Evolutionary conservation across 352 stramenopile genomes (phyloP).

Genomic region (Phytophthora citrophthora): DNA sequence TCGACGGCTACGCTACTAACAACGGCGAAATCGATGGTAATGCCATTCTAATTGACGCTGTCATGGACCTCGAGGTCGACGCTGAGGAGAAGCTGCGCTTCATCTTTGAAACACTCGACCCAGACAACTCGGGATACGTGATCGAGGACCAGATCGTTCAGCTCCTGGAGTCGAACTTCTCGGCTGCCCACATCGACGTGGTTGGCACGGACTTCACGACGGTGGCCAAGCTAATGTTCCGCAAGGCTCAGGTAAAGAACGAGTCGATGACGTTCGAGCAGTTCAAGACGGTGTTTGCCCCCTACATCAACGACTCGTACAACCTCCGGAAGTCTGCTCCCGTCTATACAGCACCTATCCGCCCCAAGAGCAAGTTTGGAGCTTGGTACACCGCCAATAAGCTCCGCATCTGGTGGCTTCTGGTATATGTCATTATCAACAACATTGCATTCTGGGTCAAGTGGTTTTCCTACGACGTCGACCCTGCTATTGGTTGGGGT

Average conservation of each 20-base stretch:
- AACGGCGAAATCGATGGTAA: conserved; percentile 73
- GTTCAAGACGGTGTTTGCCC: conserved; percentile 74
- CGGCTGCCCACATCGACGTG: conserved; percentile 70
- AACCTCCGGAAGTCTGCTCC: conserved; percentile 49
- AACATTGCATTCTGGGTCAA: conserved; percentile 78
- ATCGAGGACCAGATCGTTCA: conserved; percentile 67
- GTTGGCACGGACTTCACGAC: conserved; percentile 75
- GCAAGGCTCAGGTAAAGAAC: conserved; percentile 61
- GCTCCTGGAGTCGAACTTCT: conserved; percentile 79
- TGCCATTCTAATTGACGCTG: conserved; percentile 82
- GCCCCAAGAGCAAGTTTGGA: conserved; percentile 61
- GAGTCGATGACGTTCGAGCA: conserved; percentile 74
- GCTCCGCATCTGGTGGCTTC: conserved; percentile 81
- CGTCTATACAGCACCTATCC: conserved; percentile 35
- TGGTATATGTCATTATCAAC: conserved; percentile 76
- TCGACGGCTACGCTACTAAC: conserved; percentile 58
- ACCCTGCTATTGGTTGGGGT: conserved; percentile 78
- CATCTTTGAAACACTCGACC: conserved; percentile 86
- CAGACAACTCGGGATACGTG: conserved; percentile 54
- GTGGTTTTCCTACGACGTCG: conserved; percentile 73
- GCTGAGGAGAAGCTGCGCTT: conserved; percentile 82
- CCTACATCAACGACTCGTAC: conserved; percentile 73
- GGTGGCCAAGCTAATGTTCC: conserved; percentile 75
- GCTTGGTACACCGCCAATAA: conserved; percentile 75
- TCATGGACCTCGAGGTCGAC: conserved; percentile 77